Percentiles rank a stretch among this genome's conserved stretches.
These are phyloP conservation scores for Thuidium tamariscinum DNA, from an alignment of 225 moss, liverwort and hornwort species.

Conservation along the genomic window DNA sequence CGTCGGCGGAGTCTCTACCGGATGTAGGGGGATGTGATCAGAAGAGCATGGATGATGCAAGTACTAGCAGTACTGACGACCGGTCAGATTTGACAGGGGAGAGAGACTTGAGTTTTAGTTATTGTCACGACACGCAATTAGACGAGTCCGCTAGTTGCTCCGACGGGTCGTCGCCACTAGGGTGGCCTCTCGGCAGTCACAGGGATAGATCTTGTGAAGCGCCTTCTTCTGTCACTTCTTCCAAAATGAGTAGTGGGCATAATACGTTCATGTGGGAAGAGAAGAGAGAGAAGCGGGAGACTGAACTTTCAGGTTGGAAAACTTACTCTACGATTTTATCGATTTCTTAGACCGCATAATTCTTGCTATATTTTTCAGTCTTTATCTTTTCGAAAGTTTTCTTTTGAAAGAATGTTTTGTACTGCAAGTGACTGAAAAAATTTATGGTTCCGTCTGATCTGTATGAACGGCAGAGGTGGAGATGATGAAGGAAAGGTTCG, in stretches of 20 bases:
- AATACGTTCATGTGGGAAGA: conserved; percentile 95
- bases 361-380: not conserved
- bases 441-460: not conserved
- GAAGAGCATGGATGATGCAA: conserved; percentile 65
- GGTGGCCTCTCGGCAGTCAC: conserved; percentile 60
- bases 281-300: conserved; percentile 87
- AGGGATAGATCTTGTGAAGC: conserved; percentile 41
- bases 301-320: conserved; percentile 72
- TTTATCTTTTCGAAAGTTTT: not conserved
- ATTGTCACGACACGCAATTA: conserved; percentile 45
- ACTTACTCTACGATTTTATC: not conserved
- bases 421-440: not conserved
- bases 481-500: conserved; percentile 96
- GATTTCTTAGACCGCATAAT: not conserved
- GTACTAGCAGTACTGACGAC: conserved; percentile 63
- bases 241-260: conserved; percentile 46
- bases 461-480: conserved; percentile 57
- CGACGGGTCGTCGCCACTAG: conserved; percentile 60
- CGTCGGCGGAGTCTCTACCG: not conserved
- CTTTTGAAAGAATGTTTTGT: not conserved
- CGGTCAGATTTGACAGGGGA: conserved; percentile 63
- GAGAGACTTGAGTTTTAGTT: conserved; percentile 67
- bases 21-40: conserved; percentile 51
- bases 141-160: conserved; percentile 70
- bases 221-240: conserved; percentile 32